Evolutionary conservation across 108 stramenopile species (phyloP).

Genomic region (Cafeteria roenbergensis): DNA sequence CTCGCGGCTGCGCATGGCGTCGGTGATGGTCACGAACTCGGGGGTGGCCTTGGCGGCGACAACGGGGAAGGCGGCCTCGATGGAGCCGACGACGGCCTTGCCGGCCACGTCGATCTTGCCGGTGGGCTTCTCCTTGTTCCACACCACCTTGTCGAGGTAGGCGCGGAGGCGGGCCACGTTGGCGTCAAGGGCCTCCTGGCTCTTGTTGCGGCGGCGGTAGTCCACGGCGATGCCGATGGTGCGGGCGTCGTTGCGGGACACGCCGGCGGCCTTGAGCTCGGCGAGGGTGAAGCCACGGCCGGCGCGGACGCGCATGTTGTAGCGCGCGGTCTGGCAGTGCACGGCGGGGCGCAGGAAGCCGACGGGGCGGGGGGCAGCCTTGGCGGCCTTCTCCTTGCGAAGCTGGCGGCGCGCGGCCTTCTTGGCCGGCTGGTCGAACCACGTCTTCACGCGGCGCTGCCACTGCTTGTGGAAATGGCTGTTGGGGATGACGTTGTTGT

Average conservation of each 20-base stretch:
- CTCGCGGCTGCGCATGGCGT: slow-evolving; percentile 60
- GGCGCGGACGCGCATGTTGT: slow-evolving; percentile 79
- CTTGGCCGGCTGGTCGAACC: slow-evolving; percentile 83
- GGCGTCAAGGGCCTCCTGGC: slow-evolving; percentile 55
- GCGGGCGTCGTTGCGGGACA: slow-evolving; percentile 63
- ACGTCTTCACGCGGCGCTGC: slow-evolving; percentile 58
- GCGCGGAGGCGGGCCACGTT: slow-evolving; percentile 87
- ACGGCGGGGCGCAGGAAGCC: slow-evolving; percentile 76
- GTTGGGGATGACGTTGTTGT: slow-evolving; percentile 96
- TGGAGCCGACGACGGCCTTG: slow-evolving; percentile 48
- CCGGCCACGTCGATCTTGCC: slow-evolving; percentile 64
- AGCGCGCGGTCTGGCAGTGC: slow-evolving; percentile 84
- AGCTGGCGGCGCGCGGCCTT: slow-evolving; percentile 83
- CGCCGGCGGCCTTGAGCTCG: slow-evolving; percentile 84
- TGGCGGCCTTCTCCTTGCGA: slow-evolving; percentile 83
- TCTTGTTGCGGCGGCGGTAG: slow-evolving; percentile 73
- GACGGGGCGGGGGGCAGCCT: slow-evolving; percentile 80
- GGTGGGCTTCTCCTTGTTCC: slow-evolving; percentile 64
- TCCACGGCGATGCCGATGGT: slow-evolving; percentile 94
- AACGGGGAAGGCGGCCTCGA: slow-evolving; percentile 48
- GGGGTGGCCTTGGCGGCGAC: slow-evolving; percentile 63
- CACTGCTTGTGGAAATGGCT: slow-evolving; percentile 97
- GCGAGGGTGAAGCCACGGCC: slow-evolving; percentile 88
- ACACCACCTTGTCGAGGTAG: slow-evolving; percentile 81
- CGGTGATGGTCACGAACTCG: slow-evolving; percentile 49